phyloP scores from a whole-genome alignment of 1,284 basidiomycete genomes.

The Bondarzewia mesenterica region DNA sequence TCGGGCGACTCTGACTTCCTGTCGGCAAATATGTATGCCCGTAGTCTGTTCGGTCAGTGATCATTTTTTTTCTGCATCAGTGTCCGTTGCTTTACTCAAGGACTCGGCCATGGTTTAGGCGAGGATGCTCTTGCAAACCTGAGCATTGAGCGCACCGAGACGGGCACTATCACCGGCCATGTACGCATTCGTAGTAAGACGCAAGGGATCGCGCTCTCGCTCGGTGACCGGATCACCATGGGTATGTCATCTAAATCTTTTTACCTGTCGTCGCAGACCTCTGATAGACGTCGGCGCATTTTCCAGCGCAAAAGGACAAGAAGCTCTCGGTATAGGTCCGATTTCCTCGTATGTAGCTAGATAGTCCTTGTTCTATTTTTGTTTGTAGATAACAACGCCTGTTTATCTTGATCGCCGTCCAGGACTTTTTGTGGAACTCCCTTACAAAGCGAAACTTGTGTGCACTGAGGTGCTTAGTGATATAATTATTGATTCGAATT shows the following conservation, averaged over 20 bases:
- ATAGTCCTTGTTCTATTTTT: too few relatives aligned
- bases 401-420: too few relatives aligned
- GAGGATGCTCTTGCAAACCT: constrained; percentile 97
- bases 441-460: too few relatives aligned
- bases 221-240: constrained; percentile 92
- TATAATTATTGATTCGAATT: too few relatives aligned
- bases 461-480: too few relatives aligned
- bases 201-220: constrained; percentile 88
- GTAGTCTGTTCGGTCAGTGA: constrained; percentile 71
- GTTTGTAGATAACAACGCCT: too few relatives aligned
- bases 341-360: too few relatives aligned
- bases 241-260: constrained; percentile 35
- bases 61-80: background rate
- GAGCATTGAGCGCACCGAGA: constrained; percentile 85
- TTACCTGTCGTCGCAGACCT: background rate
- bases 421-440: too few relatives aligned
- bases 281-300: background rate
- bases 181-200: constrained; percentile 92
- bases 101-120: constrained; percentile 34
- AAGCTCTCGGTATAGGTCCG: constrained; percentile 41
- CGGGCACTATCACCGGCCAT: constrained; percentile 79
- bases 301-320: constrained; percentile 57
- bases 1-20: constrained; percentile 93
- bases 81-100: background rate
- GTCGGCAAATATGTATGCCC: constrained; percentile 90